These are phyloP conservation scores for Fagus sylvatica DNA, from an alignment of 306 rosid genomes.

Conservation along the genomic window DNA sequence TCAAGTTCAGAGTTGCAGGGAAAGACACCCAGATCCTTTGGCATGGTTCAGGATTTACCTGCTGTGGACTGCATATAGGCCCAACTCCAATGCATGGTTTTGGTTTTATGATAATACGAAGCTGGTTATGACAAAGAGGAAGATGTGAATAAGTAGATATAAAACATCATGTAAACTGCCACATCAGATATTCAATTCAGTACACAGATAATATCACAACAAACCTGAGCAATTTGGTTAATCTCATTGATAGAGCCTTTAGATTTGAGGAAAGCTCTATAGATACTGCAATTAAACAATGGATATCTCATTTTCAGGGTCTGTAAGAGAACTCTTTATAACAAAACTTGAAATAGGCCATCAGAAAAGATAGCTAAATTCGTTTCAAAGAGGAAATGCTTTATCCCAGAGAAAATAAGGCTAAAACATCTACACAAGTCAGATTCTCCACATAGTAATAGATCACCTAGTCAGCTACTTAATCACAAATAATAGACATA, in stretches of 20 bases:
- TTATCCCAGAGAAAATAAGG: neutral
- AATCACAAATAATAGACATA: neutral
- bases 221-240: conserved; percentile 94
- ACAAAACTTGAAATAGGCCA: conserved; percentile 18
- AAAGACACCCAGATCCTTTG: conserved; percentile 14
- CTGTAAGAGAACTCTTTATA: conserved; percentile 6
- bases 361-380: conserved; percentile 9
- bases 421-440: neutral
- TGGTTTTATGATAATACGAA: conserved; percentile 88
- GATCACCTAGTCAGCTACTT: neutral
- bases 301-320: conserved; percentile 25
- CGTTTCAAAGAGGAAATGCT: conserved; percentile 13
- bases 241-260: conserved; percentile 78
- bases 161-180: conserved; percentile 27
- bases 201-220: conserved; percentile 35
- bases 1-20: conserved; percentile 17
- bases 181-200: conserved; percentile 15
- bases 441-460: neutral
- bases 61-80: conserved; percentile 86
- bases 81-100: conserved; percentile 75
- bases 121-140: conserved; percentile 50
- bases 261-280: conserved; percentile 79
- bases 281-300: conserved; percentile 60
- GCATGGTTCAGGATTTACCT: conserved; percentile 51
- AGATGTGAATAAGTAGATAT: conserved; percentile 35